Percentiles rank a stretch among this genome's conserved stretches.
Evolutionary conservation across 495 filamentous ascomycete genomes (phyloP).

Genomic region (Aspergillus sparsus): DNA sequence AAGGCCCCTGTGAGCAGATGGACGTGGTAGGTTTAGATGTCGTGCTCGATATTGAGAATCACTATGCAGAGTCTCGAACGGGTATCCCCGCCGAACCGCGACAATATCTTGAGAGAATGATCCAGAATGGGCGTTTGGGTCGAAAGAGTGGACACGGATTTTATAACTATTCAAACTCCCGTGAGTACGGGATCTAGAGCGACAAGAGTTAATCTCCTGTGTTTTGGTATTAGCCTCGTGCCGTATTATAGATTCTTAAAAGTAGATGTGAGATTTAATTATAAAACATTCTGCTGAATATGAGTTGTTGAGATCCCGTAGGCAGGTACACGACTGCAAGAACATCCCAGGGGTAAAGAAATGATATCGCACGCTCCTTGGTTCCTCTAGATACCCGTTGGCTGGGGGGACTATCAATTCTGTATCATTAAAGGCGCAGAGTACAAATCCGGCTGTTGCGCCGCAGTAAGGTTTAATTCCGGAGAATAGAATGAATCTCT

Average conservation of each 20-base stretch:
- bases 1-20: slow-evolving; percentile 44
- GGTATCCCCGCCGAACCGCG: slow-evolving; percentile 30
- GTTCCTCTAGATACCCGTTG: background rate
- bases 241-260: too few relatives aligned
- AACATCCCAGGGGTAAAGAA: too few relatives aligned
- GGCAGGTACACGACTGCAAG: too few relatives aligned
- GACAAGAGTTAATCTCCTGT: background rate
- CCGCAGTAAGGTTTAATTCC: background rate
- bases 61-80: slow-evolving; percentile 31
- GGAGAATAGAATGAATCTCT: background rate
- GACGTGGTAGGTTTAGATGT: slow-evolving; percentile 45
- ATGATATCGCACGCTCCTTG: too few relatives aligned
- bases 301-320: too few relatives aligned
- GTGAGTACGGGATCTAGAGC: background rate
- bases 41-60: slow-evolving; percentile 41
- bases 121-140: slow-evolving; percentile 29
- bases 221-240: too few relatives aligned
- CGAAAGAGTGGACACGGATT: slow-evolving; percentile 37
- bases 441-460: background rate
- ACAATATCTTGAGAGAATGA: slow-evolving; percentile 28
- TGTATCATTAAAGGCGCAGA: background rate
- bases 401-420: background rate
- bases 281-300: too few relatives aligned
- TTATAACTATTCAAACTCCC: slow-evolving; percentile 30
- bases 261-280: too few relatives aligned